phyloP scores from a whole-genome alignment of 306 rosid species.

The Purshia tridentata region DNA sequence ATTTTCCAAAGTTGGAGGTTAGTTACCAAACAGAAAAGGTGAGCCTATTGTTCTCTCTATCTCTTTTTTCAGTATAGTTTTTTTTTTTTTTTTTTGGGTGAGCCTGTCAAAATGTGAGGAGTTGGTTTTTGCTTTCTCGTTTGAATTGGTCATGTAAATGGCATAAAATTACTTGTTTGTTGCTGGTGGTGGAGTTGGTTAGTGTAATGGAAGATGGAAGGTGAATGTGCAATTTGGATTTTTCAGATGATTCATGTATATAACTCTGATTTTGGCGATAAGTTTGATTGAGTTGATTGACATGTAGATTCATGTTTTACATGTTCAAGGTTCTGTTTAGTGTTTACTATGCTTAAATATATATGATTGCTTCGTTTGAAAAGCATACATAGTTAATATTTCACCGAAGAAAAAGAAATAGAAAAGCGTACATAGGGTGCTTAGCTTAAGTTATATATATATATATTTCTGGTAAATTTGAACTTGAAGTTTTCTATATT shows the following conservation, averaged over 20 bases:
- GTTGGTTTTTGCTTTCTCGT: background rate
- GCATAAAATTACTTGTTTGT: slow-evolving; percentile 8
- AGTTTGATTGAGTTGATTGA: background rate
- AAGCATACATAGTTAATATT: background rate
- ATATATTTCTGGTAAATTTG: background rate
- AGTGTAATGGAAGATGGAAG: slow-evolving; percentile 21
- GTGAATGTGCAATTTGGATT: slow-evolving; percentile 4
- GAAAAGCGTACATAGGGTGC: background rate
- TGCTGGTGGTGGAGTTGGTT: slow-evolving; percentile 14
- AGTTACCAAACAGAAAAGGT: background rate
- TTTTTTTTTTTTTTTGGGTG: background rate
- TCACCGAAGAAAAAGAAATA: no score
- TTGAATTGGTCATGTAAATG: slow-evolving; percentile 16
- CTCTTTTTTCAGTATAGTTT: background rate
- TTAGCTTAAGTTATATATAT: background rate
- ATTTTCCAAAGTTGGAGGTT: background rate
- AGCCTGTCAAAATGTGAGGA: slow-evolving; percentile 14
- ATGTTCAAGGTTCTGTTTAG: background rate
- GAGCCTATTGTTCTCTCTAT: background rate
- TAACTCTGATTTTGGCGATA: slow-evolving; percentile 10
- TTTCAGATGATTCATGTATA: slow-evolving; percentile 28
- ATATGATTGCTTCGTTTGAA: background rate
- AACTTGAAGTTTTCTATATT: background rate
- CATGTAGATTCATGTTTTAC: background rate
- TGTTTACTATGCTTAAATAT: background rate